Evolutionary conservation across 2,329 filamentous ascomycete genomes (phyloP), one percentile per base, ranked within the genome.

Genomic region (Coniochaeta pulveracea): DNA sequence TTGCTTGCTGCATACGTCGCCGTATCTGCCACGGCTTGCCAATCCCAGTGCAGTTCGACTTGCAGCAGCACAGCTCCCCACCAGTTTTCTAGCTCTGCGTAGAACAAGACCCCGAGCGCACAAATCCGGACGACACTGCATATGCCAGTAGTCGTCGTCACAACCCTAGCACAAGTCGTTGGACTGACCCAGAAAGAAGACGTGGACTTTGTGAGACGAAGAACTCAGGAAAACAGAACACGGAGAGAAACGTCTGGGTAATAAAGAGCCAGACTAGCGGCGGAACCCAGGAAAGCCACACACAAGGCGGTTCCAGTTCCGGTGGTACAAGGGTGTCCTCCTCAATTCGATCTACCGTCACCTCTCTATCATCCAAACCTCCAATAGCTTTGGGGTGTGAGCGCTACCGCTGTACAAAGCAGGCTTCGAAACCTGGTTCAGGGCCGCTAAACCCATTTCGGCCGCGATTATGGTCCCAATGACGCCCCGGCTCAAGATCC

Each of bases 401-500:
- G 40, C 38, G 41, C 45, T 46, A 41, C 47, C 37, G 42, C 43
- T 41, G 42, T 43, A 43, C n/a, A n/a, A n/a, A n/a, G n/a, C n/a
- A n/a, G n/a, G 42, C 43, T 43, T 50, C 43, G 43, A 48, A 46
- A 49, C 44, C 44, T 45, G 47, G 42, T 43, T 19, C 9, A 41
- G 47, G 40, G 44, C 40, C 42, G 46, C 49, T 58, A 56, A 49
- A 44, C 55, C 52, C 44, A 45, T 54, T 55, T 49, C 46, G 55
- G 56, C 45, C 53, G 50, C 55, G 55, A 64, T 56, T 56, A 74
- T 74, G 70, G 69, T 68, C 58, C 69, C 70, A 56, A 59, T 64
- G 54, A 61, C 69, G 55, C 68, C 70, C 57, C 68, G 69, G 58
- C 63, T 69, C 56, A 72, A 66, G 61, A 63, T 72, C 57, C 62